Evolutionary conservation across 2,329 filamentous ascomycete species (phyloP).

Genomic region (Fusarium bactridioides): DNA sequence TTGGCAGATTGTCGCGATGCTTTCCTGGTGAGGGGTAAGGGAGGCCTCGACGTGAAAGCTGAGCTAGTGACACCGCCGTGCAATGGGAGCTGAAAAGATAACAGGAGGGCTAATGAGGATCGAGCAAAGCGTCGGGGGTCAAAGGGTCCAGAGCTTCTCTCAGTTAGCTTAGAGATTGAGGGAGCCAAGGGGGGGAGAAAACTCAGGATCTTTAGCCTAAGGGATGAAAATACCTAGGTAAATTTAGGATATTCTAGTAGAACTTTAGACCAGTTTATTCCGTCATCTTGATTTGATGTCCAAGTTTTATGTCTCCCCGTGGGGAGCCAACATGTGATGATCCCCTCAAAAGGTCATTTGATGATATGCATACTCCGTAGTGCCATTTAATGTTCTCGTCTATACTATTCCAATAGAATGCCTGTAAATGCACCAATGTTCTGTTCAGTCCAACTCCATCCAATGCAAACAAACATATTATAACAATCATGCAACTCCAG

Average conservation of each 20-base stretch:
- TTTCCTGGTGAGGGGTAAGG: background rate
- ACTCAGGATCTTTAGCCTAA: background rate
- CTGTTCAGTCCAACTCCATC: conserved; percentile 22
- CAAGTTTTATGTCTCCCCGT: background rate
- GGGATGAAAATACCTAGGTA: background rate
- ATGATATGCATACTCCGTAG: background rate
- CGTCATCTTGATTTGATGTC: background rate
- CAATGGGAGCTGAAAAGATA: conserved; percentile 19
- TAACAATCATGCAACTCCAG: conserved; percentile 23
- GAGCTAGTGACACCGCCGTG: conserved; percentile 21
- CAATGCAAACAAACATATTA: conserved; percentile 9
- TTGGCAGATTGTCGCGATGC: background rate
- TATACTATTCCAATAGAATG: background rate
- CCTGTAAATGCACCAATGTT: conserved; percentile 13
- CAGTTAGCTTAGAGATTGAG: conserved; percentile 1
- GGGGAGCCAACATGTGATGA: background rate
- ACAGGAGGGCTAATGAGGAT: conserved; percentile 16
- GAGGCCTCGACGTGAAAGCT: background rate
- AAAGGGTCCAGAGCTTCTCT: background rate
- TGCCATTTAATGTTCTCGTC: background rate
- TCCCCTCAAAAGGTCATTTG: background rate
- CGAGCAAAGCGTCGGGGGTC: background rate
- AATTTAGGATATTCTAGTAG: background rate
- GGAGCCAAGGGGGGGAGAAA: background rate
- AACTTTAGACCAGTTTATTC: background rate